Percentiles rank a stretch among this genome's conserved stretches.
Evolutionary conservation across 805 yeast species (phyloP).

Genomic region (Hanseniaspora occidentalis): DNA sequence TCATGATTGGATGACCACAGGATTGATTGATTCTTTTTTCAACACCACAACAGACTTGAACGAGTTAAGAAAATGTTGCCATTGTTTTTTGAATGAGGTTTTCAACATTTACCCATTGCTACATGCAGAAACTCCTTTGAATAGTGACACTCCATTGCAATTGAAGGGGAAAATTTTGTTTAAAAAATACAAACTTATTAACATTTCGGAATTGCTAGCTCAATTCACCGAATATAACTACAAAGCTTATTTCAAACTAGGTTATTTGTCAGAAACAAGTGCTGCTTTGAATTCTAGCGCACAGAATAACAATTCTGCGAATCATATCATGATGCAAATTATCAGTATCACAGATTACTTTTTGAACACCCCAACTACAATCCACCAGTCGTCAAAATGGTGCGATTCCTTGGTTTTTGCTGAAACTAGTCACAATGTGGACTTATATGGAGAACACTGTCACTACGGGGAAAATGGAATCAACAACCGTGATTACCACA

Average conservation of each 20-base stretch:
- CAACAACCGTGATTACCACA: too few species aligned
- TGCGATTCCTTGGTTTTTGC: not conserved
- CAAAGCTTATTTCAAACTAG: conserved; percentile 11
- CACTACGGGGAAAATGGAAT: too few species aligned
- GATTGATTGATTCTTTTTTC: not conserved
- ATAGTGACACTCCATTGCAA: not conserved
- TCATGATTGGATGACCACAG: not conserved
- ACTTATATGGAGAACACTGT: too few species aligned
- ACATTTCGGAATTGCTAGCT: conserved; percentile 8
- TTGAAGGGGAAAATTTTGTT: conserved; percentile 7
- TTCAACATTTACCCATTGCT: conserved; percentile 1
- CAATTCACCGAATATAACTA: conserved; percentile 10
- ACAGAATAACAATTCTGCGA: not conserved
- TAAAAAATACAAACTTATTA: conserved; percentile 14
- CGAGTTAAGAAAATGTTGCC: conserved; percentile 4
- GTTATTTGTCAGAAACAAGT: conserved; percentile 9
- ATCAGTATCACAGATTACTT: conserved; percentile 1
- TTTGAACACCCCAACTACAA: not conserved
- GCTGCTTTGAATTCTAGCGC: too few species aligned
- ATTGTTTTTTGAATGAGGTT: conserved; percentile 4
- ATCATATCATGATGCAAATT: not conserved
- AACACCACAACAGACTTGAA: not conserved
- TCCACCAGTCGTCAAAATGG: not conserved
- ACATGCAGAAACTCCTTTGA: not conserved
- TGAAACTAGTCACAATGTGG: too few species aligned